Percentiles rank a stretch among this genome's conserved stretches.
phyloP scores from a whole-genome alignment of 2,329 filamentous ascomycete genomes.

The Phialophora macrospora region DNA sequence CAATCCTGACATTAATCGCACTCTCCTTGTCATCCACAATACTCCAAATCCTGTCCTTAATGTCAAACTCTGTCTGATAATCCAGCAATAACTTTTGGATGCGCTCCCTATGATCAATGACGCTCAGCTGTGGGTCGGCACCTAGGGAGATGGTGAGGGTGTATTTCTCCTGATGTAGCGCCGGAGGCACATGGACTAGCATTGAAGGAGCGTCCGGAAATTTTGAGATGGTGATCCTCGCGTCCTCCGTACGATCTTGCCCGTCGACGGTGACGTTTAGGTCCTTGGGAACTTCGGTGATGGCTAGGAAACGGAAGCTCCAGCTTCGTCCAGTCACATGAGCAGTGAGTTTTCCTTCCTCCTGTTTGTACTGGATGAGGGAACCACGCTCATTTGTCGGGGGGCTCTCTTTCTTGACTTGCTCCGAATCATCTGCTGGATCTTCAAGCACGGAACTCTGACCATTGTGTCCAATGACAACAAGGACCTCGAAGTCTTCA shows the following conservation, averaged over 20 bases:
- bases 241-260: constrained; percentile 34
- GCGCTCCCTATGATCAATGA: constrained; percentile 34
- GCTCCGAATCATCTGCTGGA: constrained; percentile 33
- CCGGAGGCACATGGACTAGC: constrained; percentile 32
- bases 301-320: constrained; percentile 38
- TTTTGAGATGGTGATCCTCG: constrained; percentile 23
- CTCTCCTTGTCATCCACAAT: constrained; percentile 32
- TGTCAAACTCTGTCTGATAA: constrained; percentile 41
- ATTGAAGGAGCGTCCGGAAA: constrained; percentile 36
- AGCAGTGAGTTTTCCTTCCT: constrained; percentile 32
- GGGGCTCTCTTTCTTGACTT: constrained; percentile 25
- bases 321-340: constrained; percentile 33
- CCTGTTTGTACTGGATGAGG: constrained; percentile 37
- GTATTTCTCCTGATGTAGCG: constrained; percentile 38
- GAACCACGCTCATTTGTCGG: constrained; percentile 39
- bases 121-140: constrained; percentile 40
- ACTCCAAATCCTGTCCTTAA: constrained; percentile 42
- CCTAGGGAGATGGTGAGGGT: constrained; percentile 49
- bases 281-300: constrained; percentile 27
- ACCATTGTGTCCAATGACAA: constrained; percentile 50
- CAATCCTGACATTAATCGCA: constrained; percentile 35
- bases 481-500: constrained; percentile 54
- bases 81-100: constrained; percentile 38
- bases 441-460: constrained; percentile 59
- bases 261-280: constrained; percentile 36